A percentile compares a stretch with the other conserved stretches of the same genome.
phyloP scores from a whole-genome alignment of 257 asterid species.

The Fraxinus quadrangulata region DNA sequence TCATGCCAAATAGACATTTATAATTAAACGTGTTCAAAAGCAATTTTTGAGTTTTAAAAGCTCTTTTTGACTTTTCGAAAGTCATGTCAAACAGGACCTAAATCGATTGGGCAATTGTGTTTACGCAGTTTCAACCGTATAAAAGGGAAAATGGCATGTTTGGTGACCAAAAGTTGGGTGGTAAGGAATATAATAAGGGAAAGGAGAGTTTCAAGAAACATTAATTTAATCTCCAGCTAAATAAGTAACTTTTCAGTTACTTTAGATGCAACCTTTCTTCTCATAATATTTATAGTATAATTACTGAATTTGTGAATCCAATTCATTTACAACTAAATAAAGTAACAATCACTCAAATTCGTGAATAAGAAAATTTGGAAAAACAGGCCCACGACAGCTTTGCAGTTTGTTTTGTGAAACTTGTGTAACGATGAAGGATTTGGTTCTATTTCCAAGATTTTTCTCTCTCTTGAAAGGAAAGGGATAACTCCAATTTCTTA shows the following conservation, averaged over 20 bases:
- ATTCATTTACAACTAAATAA: neutral
- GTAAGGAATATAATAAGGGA: neutral
- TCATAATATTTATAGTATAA: neutral
- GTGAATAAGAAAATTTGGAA: neutral
- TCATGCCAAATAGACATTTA: no score
- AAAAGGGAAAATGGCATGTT: neutral
- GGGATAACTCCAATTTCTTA: neutral
- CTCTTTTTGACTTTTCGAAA: no score
- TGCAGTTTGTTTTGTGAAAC: neutral
- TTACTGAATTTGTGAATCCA: neutral
- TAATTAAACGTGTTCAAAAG: no score
- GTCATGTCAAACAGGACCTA: neutral
- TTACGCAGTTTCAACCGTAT: neutral
- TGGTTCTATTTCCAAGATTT: neutral
- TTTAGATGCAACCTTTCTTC: neutral
- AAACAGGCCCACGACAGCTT: neutral
- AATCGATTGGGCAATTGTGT: conserved; percentile 26
- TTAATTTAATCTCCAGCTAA: no score
- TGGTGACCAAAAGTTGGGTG: neutral
- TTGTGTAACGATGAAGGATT: neutral
- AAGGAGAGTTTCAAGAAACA: neutral
- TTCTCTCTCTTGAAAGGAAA: no score
- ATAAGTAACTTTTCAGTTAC: neutral
- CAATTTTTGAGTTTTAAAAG: no score
- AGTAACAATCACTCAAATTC: neutral